Percentiles rank a stretch among this genome's conserved stretches.
Evolutionary conservation across 192 early-diverging fungal genomes (phyloP).

Genomic region (Coemansia sp.): DNA sequence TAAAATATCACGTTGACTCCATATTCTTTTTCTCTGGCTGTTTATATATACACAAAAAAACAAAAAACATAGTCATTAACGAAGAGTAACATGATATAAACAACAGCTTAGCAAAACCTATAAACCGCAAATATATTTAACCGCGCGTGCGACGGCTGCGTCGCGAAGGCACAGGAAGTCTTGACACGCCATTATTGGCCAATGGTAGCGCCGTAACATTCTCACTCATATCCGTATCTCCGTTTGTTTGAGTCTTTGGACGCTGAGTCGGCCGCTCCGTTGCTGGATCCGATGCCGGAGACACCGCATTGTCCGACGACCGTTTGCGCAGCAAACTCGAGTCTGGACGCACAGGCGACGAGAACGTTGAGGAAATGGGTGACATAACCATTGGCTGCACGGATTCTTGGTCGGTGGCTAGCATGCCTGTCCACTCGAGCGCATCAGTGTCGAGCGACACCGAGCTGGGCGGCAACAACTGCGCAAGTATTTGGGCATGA

Average conservation of each 20-base stretch:
- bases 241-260: slow-evolving; percentile 11
- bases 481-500: slow-evolving; percentile 21
- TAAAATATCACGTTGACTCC: background rate
- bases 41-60: too few species aligned
- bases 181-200: slow-evolving; percentile 7
- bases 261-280: slow-evolving; percentile 16
- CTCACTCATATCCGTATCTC: background rate
- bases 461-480: background rate
- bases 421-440: slow-evolving; percentile 29
- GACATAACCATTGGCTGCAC: background rate
- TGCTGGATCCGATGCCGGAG: slow-evolving; percentile 7
- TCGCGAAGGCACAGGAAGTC: slow-evolving; percentile 17
- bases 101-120: too few species aligned
- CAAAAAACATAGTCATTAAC: too few species aligned
- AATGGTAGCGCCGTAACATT: slow-evolving; percentile 9
- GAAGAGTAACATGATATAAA: too few species aligned
- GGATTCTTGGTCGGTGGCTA: background rate
- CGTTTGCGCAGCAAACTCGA: slow-evolving; percentile 27
- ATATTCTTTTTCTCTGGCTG: too few species aligned
- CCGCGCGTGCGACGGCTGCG: background rate
- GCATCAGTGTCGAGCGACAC: background rate
- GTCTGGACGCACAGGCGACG: slow-evolving; percentile 3
- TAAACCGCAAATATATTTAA: background rate
- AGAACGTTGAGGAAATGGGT: background rate
- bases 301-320: slow-evolving; percentile 18